Evolutionary conservation across 1,284 basidiomycete species (phyloP).

Genomic region (Malassezia vespertilionis): DNA sequence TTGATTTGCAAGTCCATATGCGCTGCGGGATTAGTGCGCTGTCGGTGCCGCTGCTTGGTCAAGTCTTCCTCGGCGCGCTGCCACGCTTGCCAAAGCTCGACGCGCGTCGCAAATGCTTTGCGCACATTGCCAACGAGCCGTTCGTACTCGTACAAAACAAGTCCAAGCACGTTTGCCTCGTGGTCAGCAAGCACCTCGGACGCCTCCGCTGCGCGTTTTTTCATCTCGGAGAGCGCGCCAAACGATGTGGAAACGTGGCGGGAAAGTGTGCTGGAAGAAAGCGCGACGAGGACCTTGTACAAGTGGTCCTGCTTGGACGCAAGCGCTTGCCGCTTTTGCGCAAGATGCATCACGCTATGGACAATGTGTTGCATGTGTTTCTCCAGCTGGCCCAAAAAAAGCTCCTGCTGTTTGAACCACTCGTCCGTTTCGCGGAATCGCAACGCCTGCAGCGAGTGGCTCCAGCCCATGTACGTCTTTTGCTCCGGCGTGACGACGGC

Average conservation of each 20-base stretch:
- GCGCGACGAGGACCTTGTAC: constrained; percentile 35
- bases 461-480: constrained; percentile 37
- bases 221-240: constrained; percentile 43
- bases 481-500: constrained; percentile 43
- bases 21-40: constrained; percentile 71
- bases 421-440: constrained; percentile 88
- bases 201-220: constrained; percentile 32
- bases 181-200: constrained; percentile 35
- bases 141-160: constrained; percentile 79
- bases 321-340: constrained; percentile 61
- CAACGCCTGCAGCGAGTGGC: constrained; percentile 52
- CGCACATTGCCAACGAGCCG: constrained; percentile 79
- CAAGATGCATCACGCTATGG: constrained; percentile 69
- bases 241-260: constrained; percentile 46
- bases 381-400: constrained; percentile 79
- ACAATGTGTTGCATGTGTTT: constrained; percentile 72
- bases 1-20: constrained; percentile 26
- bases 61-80: constrained; percentile 65
- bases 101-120: constrained; percentile 74
- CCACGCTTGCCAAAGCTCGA: constrained; percentile 70
- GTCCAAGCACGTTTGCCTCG: constrained; percentile 50
- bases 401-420: constrained; percentile 85
- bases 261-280: constrained; percentile 46
- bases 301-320: constrained; percentile 37
- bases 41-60: constrained; percentile 59